A percentile compares a stretch with the other conserved stretches of the same genome.
Conservation (phyloP, 2,329 filamentous ascomycete genomes). For the Hymenoscyphus fructigenus region DNA sequence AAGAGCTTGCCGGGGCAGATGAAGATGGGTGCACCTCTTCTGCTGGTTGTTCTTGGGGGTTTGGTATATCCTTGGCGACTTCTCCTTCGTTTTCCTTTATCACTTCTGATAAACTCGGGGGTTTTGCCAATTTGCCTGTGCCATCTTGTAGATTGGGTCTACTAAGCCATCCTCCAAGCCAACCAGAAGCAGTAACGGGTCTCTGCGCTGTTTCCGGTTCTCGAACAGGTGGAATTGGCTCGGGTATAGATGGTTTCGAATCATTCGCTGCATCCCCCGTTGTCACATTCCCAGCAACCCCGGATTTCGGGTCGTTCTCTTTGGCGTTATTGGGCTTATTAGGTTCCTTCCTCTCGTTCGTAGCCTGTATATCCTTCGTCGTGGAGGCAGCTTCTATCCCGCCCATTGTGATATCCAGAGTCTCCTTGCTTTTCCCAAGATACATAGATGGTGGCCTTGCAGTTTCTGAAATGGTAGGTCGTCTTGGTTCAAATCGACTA, state of each 20-base stretch:
- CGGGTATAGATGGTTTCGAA: constrained; percentile 1
- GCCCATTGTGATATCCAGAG: constrained; percentile 34
- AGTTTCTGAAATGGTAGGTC: constrained; percentile 20
- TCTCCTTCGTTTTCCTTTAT: constrained; percentile 7
- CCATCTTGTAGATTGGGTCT: constrained; percentile 21
- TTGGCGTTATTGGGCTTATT: constrained; percentile 7
- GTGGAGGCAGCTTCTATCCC: constrained; percentile 15
- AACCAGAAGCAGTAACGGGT: constrained; percentile 44
- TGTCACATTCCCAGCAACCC: neutral
- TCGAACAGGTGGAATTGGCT: constrained; percentile 6
- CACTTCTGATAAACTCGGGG: neutral
- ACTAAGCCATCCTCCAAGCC: constrained; percentile 56
- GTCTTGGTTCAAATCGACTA: constrained; percentile 31
- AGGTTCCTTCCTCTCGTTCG: constrained; percentile 5
- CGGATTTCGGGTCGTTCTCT: neutral
- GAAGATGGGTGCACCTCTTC: constrained; percentile 5
- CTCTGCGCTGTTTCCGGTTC: constrained; percentile 14
- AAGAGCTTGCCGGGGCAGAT: constrained; percentile 24
- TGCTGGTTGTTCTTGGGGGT: neutral
- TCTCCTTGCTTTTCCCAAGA: constrained; percentile 37
- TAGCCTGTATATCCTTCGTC: neutral
- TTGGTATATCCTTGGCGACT: constrained; percentile 3
- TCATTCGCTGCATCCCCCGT: neutral
- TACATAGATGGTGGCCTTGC: constrained; percentile 35
- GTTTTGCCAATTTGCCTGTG: constrained; percentile 8